These are phyloP conservation scores for Aspergillus mulundensis DNA, from an alignment of 495 filamentous ascomycete genomes.

Conservation along the genomic window DNA sequence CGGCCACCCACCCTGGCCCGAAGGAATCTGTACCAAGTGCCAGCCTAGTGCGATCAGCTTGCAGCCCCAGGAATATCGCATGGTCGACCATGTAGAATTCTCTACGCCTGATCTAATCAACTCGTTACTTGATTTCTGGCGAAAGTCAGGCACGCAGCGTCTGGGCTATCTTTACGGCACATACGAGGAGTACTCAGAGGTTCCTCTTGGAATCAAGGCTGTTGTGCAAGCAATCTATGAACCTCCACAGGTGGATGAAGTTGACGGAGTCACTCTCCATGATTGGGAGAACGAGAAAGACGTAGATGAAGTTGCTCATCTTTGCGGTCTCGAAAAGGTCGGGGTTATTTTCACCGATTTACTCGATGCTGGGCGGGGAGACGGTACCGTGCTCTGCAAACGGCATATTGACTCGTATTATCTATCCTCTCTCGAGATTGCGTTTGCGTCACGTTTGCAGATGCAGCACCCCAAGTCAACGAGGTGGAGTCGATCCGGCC, in stretches of 20 bases:
- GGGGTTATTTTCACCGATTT: slow-evolving; percentile 97
- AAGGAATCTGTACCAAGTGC: slow-evolving; percentile 98
- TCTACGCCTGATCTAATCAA: slow-evolving; percentile 77
- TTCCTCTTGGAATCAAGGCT: slow-evolving; percentile 91
- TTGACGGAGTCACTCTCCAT: slow-evolving; percentile 84
- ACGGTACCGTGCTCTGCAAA: slow-evolving; percentile 88
- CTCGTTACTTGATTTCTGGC: slow-evolving; percentile 86
- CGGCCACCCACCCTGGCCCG: slow-evolving; percentile 88
- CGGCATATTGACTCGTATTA: slow-evolving; percentile 94
- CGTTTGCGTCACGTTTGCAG: slow-evolving; percentile 83
- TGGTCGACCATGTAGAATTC: slow-evolving; percentile 99
- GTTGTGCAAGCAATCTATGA: slow-evolving; percentile 98
- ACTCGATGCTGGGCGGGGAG: slow-evolving; percentile 71
- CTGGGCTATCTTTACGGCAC: slow-evolving; percentile 88
- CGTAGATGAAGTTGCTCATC: slow-evolving; percentile 71
- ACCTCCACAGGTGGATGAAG: slow-evolving; percentile 82
- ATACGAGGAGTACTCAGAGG: slow-evolving; percentile 87
- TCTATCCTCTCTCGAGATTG: slow-evolving; percentile 87
- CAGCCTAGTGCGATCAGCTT: slow-evolving; percentile 96
- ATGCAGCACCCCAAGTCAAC: slow-evolving; percentile 82
- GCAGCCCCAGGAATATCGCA: slow-evolving; percentile 90
- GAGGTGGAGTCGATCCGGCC: slow-evolving; percentile 95
- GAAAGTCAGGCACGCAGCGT: slow-evolving; percentile 71
- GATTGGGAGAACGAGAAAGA: slow-evolving; percentile 86
- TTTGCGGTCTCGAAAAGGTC: slow-evolving; percentile 85